phyloP scores from a whole-genome alignment of 805 yeast genomes.

The Wickerhamomyces hampshirensis region DNA sequence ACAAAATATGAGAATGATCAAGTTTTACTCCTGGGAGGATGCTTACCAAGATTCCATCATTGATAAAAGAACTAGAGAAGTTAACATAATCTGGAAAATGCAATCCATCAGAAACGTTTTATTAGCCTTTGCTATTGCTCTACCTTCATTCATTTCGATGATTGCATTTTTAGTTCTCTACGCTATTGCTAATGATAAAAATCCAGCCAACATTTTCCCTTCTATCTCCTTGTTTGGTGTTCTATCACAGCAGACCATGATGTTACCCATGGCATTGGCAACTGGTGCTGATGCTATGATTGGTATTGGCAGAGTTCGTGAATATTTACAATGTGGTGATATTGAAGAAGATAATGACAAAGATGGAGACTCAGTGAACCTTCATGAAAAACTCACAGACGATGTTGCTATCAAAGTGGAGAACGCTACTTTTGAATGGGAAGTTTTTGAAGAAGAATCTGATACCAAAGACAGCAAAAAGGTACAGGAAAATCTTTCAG shows the following conservation, averaged over 20 bases:
- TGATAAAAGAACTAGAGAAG: conserved; percentile 52
- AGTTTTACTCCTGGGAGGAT: conserved; percentile 82
- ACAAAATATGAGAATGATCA: conserved; percentile 62
- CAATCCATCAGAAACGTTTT: conserved; percentile 53
- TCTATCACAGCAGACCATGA: conserved; percentile 55
- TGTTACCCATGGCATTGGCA: conserved; percentile 68
- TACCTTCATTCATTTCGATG: conserved; percentile 53
- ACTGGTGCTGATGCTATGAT: conserved; percentile 64
- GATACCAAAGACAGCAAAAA: too few relatives aligned
- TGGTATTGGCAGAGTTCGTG: conserved; percentile 55
- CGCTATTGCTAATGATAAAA: conserved; percentile 31
- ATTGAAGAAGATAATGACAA: conserved; percentile 39
- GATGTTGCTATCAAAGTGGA: conserved; percentile 43
- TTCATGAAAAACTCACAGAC: conserved; percentile 16
- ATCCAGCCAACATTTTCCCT: conserved; percentile 63
- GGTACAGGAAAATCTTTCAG: too few relatives aligned
- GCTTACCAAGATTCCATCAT: conserved; percentile 57
- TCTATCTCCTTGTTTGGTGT: conserved; percentile 65
- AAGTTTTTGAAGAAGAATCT: conserved; percentile 30
- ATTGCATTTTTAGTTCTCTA: conserved; percentile 41
- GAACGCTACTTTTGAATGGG: conserved; percentile 68
- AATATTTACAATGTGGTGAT: conserved; percentile 43
- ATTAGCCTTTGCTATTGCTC: conserved; percentile 46
- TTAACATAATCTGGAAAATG: conserved; percentile 49
- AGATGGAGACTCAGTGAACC: conserved; percentile 12